A percentile compares a stretch with the other conserved stretches of the same genome.
Evolutionary conservation across 176 grass and related monocot genomes (phyloP).

Genomic region (Saccharum officinarum): DNA sequence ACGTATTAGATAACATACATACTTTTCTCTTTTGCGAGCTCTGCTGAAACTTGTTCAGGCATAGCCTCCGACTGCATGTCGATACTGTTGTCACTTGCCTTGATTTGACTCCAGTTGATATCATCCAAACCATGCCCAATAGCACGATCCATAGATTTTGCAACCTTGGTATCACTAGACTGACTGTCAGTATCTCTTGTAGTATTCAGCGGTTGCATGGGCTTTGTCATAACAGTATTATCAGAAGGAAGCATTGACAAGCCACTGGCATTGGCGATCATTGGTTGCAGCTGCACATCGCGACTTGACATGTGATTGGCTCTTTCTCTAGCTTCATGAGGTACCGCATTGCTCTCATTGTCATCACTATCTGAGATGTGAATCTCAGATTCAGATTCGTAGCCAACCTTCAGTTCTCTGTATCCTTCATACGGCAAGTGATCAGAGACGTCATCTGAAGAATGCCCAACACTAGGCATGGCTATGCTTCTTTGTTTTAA

Average conservation of each 20-base stretch:
- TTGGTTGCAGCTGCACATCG: constrained; percentile 35
- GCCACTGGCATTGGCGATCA: not conserved
- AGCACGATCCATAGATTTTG: constrained; percentile 33
- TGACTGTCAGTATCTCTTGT: not conserved
- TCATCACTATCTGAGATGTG: constrained; percentile 39
- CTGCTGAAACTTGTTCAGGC: constrained; percentile 34
- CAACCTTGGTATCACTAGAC: not conserved
- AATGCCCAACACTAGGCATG: constrained; percentile 39
- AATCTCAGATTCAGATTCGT: constrained; percentile 59
- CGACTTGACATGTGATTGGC: constrained; percentile 15
- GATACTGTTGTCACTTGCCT: constrained; percentile 8
- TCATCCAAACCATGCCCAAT: constrained; percentile 45
- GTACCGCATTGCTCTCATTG: constrained; percentile 7
- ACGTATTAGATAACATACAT: constrained; percentile 44
- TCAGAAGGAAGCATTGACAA: constrained; percentile 21
- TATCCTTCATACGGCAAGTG: constrained; percentile 47
- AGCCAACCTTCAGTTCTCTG: constrained; percentile 49
- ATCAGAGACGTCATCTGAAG: constrained; percentile 33
- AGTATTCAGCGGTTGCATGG: constrained; percentile 24
- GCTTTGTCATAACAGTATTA: not conserved
- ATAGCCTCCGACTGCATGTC: not conserved
- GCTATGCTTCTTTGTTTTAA: constrained; percentile 36
- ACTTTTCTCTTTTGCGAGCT: constrained; percentile 59
- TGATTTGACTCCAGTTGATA: constrained; percentile 41
- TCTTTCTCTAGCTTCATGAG: not conserved